A percentile compares a stretch with the other conserved stretches of the same genome.
phyloP scores from a whole-genome alignment of 2,329 filamentous ascomycete genomes.

The Exophiala calicioides region DNA sequence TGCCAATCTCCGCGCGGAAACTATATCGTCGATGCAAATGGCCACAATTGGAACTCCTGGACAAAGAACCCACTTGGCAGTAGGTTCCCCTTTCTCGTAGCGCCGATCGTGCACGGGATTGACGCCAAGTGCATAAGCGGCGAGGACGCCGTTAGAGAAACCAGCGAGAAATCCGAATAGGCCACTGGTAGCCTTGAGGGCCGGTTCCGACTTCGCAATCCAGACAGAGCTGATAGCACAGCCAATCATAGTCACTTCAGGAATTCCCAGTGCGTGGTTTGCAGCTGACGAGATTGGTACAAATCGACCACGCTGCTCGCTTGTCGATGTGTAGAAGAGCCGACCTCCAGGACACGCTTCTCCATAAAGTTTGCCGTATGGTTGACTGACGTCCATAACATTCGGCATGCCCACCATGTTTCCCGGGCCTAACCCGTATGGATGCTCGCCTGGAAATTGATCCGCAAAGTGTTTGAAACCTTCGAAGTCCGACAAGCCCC shows the following conservation, averaged over 20 bases:
- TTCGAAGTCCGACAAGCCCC: conserved; percentile 76
- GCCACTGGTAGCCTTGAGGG: conserved; percentile 72
- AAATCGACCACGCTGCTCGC: conserved; percentile 76
- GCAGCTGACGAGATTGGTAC: conserved; percentile 65
- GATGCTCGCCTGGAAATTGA: conserved; percentile 68
- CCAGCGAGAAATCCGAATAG: conserved; percentile 80
- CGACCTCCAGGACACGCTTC: conserved; percentile 84
- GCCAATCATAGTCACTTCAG: conserved; percentile 67
- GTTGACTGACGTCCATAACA: conserved; percentile 85
- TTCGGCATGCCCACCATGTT: conserved; percentile 76
- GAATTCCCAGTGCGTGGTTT: conserved; percentile 65
- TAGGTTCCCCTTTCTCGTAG: conserved; percentile 73
- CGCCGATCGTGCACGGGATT: conserved; percentile 61
- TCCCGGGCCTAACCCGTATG: conserved; percentile 77
- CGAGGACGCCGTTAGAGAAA: conserved; percentile 79
- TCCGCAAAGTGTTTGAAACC: conserved; percentile 77
- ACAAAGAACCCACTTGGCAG: conserved; percentile 84
- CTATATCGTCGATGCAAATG: conserved; percentile 80
- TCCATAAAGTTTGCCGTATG: conserved; percentile 78
- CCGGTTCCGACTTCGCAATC: conserved; percentile 78
- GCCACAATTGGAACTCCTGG: conserved; percentile 90
- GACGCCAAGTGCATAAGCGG: conserved; percentile 73
- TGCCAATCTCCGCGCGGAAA: conserved; percentile 68
- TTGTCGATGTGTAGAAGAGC: conserved; percentile 71
- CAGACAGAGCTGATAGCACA: conserved; percentile 79